Evolutionary conservation across 345 rosid species (phyloP), one percentile per base, ranked within the genome.

Genomic region (Boechera divaricarpa): DNA sequence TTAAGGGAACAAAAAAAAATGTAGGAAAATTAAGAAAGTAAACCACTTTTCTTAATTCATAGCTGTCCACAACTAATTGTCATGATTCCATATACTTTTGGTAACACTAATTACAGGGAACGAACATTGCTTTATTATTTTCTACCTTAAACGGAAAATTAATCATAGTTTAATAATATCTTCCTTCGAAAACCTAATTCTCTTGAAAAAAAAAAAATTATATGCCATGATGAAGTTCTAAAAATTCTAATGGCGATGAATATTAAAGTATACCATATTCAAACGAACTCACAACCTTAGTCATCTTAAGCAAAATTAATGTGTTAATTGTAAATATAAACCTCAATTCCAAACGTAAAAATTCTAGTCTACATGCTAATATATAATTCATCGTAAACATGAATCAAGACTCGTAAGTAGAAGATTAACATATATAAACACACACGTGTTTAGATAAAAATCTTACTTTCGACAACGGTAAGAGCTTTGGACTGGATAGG

Each of bases 401-500:
- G 5, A 59, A 59, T 12, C 21, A 59, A 59, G 7, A 10, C 24
- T 45, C 33, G 9, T 29, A 45, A 35, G 24, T 33, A 45, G 21
- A 44, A 24, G 18, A 32, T 53, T 42, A 54, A 7, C 59, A 49
- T 48, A 7, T 11, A 66, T 33, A 51, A 12, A 32, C 2, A 52
- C 10, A 38, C 5, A 45, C 15, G 3, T 10, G n/a, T 42, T 47
- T 60, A 38, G 4, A 41, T 9, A 9, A 48, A 4, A 21, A 41
- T 2, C 72, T 77, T 89, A 93, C 98, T 86, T 39, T 85, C 95
- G 7, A 82, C 87, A 33, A 82, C 78, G 35, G 75, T 87, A 15
- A 87, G 90, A 72, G 97, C 87, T 81, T 89, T 86, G 64, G 89
- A 77, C 28, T 86, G 90, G 6, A 61, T 92, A 36, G 82, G 73